A percentile compares a stretch with the other conserved stretches of the same genome.
These are phyloP conservation scores for Geranium brycei DNA, from an alignment of 345 rosid genomes.

Conservation along the genomic window DNA sequence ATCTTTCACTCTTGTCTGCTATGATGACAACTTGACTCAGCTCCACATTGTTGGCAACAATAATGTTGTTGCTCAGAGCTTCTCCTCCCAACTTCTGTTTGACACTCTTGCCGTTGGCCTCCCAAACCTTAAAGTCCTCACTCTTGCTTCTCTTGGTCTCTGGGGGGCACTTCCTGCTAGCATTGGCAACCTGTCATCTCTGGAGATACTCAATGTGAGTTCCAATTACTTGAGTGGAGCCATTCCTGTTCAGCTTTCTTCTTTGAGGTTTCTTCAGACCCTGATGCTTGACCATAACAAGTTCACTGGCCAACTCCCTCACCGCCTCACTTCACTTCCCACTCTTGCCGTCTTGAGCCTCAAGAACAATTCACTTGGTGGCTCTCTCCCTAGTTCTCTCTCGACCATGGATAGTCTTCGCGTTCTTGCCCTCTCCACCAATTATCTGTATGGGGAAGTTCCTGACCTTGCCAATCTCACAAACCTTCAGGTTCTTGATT, in stretches of 20 bases:
- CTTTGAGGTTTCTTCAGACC: conserved; percentile 34
- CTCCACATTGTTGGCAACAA: conserved; percentile 37
- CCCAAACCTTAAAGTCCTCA: conserved; percentile 40
- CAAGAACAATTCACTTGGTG: conserved; percentile 40
- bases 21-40: conserved; percentile 43
- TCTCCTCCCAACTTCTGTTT: conserved; percentile 28
- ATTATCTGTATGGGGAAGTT: conserved; percentile 38
- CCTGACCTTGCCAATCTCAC: conserved; percentile 34
- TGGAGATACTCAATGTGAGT: conserved; percentile 46
- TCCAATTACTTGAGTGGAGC: conserved; percentile 38
- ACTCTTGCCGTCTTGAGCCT: conserved; percentile 37
- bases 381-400: conserved; percentile 33
- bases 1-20: conserved; percentile 35
- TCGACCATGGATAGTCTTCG: conserved; percentile 24
- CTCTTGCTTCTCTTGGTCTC: conserved; percentile 43
- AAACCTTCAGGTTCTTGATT: conserved; percentile 48
- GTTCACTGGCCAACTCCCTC: conserved; percentile 34
- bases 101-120: conserved; percentile 16
- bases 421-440: conserved; percentile 26
- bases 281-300: conserved; percentile 39
- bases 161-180: conserved; percentile 35
- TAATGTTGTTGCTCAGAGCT: conserved; percentile 9
- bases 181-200: conserved; percentile 28
- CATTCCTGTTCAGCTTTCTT: conserved; percentile 30
- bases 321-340: conserved; percentile 26